Percentiles rank a stretch among this genome's conserved stretches.
Evolutionary conservation across 108 stramenopile species (phyloP).

Genomic region (Nannochloropsis gaditana): DNA sequence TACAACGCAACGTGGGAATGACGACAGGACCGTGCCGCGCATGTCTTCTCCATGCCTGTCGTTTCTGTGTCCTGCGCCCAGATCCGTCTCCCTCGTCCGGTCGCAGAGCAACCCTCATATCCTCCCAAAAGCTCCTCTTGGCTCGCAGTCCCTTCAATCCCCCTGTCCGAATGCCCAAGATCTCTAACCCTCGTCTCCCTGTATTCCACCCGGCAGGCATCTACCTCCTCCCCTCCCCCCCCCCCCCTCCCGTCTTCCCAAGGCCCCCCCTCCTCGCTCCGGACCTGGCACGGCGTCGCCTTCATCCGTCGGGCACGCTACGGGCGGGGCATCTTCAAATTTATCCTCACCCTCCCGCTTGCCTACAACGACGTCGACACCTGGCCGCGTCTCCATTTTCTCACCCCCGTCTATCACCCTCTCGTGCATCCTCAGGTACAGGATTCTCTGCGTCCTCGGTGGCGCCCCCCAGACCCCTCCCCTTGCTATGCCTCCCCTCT

Average conservation of each 20-base stretch:
- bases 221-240: neutral
- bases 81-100: neutral
- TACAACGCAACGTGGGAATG: no score
- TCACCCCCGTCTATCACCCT: constrained; percentile 72
- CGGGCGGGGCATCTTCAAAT: constrained; percentile 83
- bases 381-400: constrained; percentile 72
- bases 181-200: no score
- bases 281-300: constrained; percentile 11
- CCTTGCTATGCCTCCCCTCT: neutral
- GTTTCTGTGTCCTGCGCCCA: neutral
- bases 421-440: constrained; percentile 62
- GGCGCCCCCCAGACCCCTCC: neutral
- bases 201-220: neutral
- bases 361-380: constrained; percentile 77
- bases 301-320: neutral
- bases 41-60: no score
- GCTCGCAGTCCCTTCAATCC: no score
- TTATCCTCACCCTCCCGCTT: constrained; percentile 60
- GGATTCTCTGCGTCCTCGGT: neutral
- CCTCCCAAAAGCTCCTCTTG: no score
- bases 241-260: neutral
- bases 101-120: neutral
- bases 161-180: no score
- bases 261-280: neutral
- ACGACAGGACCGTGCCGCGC: no score